Conservation (phyloP, 257 asterid species). For the Hygrophila difformis region DNA sequence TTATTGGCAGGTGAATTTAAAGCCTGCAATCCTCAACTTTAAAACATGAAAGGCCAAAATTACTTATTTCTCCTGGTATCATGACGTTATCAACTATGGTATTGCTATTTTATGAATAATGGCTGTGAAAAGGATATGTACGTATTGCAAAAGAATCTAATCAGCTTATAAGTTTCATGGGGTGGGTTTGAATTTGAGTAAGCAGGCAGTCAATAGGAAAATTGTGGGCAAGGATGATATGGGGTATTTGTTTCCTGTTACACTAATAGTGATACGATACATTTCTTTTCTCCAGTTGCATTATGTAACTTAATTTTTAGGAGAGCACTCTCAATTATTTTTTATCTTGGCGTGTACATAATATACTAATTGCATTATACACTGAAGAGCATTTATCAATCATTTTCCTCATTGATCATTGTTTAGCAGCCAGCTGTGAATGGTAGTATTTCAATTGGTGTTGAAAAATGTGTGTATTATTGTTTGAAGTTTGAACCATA, state of each 20-base stretch:
- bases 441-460: background rate
- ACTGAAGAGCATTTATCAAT: too few species aligned
- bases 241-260: background rate
- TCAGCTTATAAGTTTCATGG: background rate
- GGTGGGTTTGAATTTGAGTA: background rate
- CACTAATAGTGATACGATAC: background rate
- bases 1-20: slow-evolving; percentile 70
- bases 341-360: too few species aligned
- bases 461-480: background rate
- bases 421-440: too few species aligned
- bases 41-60: background rate
- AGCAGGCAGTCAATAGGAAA: background rate
- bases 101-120: background rate
- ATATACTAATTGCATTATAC: too few species aligned
- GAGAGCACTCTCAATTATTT: too few species aligned
- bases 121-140: slow-evolving; percentile 1
- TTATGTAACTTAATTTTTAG: too few species aligned
- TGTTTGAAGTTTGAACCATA: too few species aligned
- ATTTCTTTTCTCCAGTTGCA: too few species aligned
- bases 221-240: background rate
- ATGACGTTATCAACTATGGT: slow-evolving; percentile 1
- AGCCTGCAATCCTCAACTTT: background rate
- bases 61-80: background rate
- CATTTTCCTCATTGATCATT: too few species aligned
- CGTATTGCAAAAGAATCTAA: slow-evolving; percentile 1